Evolutionary conservation across 176 grass and related monocot genomes (phyloP), one percentile per base, ranked within the genome.

Genomic region (Alloteropsis semialata): DNA sequence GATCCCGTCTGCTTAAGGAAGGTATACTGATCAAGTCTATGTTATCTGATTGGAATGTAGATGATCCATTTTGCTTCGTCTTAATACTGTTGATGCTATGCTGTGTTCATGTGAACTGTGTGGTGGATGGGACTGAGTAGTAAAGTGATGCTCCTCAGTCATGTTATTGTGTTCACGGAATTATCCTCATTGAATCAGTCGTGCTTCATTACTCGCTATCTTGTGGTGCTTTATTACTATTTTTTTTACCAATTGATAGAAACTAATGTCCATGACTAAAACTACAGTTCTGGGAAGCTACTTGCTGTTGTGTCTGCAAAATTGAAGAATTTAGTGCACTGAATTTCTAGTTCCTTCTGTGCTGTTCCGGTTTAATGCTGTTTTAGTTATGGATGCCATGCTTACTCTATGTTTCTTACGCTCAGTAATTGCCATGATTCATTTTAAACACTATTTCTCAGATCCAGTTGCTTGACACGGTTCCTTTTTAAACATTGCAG

Each of bases 1-100:
- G 69, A 77, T 92, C 50, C 90, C 86, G 17, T 60, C 62, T 15
- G 78, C 78, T 38, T 90, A 89, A 85, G 69, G 69, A 73, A 84
- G 87, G 87, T 88, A 79, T 18, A 17, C 13, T 55, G 18, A 17
- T 1, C 9, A 72, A 36, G 0, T 55, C 36, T 41, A 19, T 48
- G 3, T 44, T 72, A 17, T 49, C 33, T n/a, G 4, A n/a, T 4
- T 65, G 10, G 10, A 16, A 37, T 69, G 48, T 48, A 3, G 24
- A 70, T 48, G 66, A 28, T 0, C 10, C 57, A 21, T 69, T 10
- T 60, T n/a, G 15, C 39, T 11, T 8, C 5, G 42, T 6, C 46
- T 2, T 30, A 41, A 50, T 53, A 27, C 10, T 72, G 6, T n/a
- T 64, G 0, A 12, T 62, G 22, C 0, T 42, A 14, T 73, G 11